These are phyloP conservation scores for Scedosporium aurantiacum DNA, from an alignment of 2,329 filamentous ascomycete species.

Conservation along the genomic window DNA sequence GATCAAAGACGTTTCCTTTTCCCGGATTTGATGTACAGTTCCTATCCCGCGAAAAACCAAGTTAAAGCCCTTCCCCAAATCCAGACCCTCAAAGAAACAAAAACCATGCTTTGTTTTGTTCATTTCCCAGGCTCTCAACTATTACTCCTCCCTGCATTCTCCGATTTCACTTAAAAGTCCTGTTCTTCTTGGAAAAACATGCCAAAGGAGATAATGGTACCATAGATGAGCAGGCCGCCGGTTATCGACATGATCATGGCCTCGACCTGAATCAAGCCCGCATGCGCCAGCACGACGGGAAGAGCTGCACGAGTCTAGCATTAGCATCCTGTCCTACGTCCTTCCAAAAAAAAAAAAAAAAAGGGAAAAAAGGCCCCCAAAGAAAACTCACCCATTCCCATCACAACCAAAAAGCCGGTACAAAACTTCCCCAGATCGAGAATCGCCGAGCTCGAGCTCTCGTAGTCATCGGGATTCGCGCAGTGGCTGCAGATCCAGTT, in stretches of 20 bases:
- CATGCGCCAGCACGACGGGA: slow-evolving; percentile 78
- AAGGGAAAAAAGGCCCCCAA: slow-evolving; percentile 4
- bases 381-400: slow-evolving; percentile 76
- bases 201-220: slow-evolving; percentile 93
- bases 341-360: background rate
- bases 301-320: slow-evolving; percentile 50
- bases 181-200: slow-evolving; percentile 98
- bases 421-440: slow-evolving; percentile 88
- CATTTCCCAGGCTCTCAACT: background rate
- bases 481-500: slow-evolving; percentile 93
- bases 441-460: slow-evolving; percentile 71
- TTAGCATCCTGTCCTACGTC: background rate
- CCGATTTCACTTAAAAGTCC: slow-evolving; percentile 56
- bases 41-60: background rate
- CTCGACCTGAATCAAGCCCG: slow-evolving; percentile 65
- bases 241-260: slow-evolving; percentile 94
- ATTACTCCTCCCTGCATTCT: background rate
- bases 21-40: background rate
- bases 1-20: background rate
- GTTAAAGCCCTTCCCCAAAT: too few relatives aligned
- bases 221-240: slow-evolving; percentile 89
- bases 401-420: slow-evolving; percentile 90
- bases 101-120: background rate
- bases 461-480: slow-evolving; percentile 88
- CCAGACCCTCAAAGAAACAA: background rate